Percentiles rank a stretch among this genome's conserved stretches.
phyloP scores from a whole-genome alignment of 1,139 yeast species.

The Candida tunisiensis region DNA sequence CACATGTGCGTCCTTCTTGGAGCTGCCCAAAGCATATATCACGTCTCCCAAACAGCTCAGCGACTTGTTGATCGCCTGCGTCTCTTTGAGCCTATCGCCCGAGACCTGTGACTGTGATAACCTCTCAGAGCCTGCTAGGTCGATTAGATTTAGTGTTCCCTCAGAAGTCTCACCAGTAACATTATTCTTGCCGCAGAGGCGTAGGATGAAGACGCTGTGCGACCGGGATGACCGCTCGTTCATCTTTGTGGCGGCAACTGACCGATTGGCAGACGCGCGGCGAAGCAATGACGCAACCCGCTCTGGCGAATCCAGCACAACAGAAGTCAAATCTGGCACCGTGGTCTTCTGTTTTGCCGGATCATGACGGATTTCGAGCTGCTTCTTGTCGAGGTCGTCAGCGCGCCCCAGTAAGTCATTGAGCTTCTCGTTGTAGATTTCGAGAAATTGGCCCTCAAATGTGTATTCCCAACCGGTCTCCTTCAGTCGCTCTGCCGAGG shows the following conservation, averaged over 20 bases:
- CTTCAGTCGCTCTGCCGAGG: conserved; percentile 32
- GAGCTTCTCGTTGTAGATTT: conserved; percentile 74
- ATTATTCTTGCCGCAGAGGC: conserved; percentile 37
- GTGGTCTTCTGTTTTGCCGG: conserved; percentile 31
- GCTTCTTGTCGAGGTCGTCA: conserved; percentile 39
- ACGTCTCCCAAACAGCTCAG: conserved; percentile 86
- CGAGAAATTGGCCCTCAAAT: conserved; percentile 65
- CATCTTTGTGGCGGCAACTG: conserved; percentile 70
- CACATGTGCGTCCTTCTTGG: conserved; percentile 22
- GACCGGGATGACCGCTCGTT: conserved; percentile 68
- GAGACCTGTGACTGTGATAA: conserved; percentile 38
- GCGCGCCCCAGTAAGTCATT: conserved; percentile 43
- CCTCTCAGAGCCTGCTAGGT: conserved; percentile 83
- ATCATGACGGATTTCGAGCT: conserved; percentile 67
- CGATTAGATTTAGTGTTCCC: conserved; percentile 44
- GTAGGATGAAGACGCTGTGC: conserved; percentile 53
- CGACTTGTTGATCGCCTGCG: conserved; percentile 81
- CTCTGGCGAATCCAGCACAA: conserved; percentile 42
- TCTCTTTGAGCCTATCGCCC: conserved; percentile 73
- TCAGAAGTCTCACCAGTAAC: conserved; percentile 26
- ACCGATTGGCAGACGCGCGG: conserved; percentile 32
- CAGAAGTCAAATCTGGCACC: conserved; percentile 57
- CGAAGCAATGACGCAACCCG: conserved; percentile 70
- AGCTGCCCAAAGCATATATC: conserved; percentile 45
- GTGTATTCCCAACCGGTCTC: conserved; percentile 50